Conservation (phyloP, 805 yeast species). For the Starmera pachycereana region DNA sequence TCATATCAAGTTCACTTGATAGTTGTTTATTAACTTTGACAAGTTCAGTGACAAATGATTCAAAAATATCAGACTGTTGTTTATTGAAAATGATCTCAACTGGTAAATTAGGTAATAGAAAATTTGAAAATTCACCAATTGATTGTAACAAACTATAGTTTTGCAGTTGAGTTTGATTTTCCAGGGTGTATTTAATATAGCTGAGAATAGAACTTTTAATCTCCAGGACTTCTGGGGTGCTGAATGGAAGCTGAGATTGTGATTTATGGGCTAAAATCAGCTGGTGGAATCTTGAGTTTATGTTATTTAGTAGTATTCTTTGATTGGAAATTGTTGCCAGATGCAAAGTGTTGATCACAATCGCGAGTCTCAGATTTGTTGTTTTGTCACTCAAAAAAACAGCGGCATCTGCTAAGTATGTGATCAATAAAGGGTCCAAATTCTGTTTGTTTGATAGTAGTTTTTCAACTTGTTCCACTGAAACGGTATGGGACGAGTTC, state of each 20-base stretch:
- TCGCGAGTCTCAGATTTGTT: constrained; percentile 6
- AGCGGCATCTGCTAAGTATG: constrained; percentile 7
- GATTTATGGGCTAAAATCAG: too few species aligned
- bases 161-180: background rate
- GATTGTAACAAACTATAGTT: constrained; percentile 2
- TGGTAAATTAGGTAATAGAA: constrained; percentile 6
- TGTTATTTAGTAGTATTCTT: constrained; percentile 6
- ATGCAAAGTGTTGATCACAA: constrained; percentile 5
- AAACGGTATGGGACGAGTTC: constrained; percentile 12
- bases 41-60: background rate
- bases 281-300: too few species aligned
- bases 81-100: constrained; percentile 2
- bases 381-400: constrained; percentile 2
- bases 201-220: constrained; percentile 3
- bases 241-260: constrained; percentile 4
- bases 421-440: constrained; percentile 13
- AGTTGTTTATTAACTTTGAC: background rate
- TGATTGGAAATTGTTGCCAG: constrained; percentile 10
- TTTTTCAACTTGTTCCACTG: constrained; percentile 5
- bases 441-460: constrained; percentile 3
- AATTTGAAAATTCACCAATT: constrained; percentile 7
- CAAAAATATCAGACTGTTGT: constrained; percentile 6
- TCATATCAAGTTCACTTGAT: constrained; percentile 4
- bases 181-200: constrained; percentile 7
- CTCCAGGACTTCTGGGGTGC: constrained; percentile 9